A percentile compares a stretch with the other conserved stretches of the same genome.
These are phyloP conservation scores for Solanum hybrid DNA, from an alignment of 305 asterid species.

Conservation along the genomic window DNA sequence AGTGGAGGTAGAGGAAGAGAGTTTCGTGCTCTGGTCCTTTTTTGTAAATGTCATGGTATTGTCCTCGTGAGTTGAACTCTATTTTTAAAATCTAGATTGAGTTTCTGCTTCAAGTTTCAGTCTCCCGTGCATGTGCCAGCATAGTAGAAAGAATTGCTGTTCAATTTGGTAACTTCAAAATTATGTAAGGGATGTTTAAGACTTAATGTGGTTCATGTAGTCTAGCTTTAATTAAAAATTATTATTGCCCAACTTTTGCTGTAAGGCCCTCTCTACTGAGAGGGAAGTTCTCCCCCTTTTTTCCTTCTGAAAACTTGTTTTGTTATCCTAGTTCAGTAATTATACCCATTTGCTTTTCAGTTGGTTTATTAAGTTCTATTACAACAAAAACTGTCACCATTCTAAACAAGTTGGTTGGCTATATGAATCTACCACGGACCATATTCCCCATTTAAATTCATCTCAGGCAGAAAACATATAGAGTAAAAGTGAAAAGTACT, in stretches of 20 bases:
- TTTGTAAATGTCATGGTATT: neutral
- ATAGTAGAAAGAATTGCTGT: neutral
- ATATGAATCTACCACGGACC: neutral
- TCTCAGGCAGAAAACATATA: neutral
- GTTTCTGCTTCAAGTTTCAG: neutral
- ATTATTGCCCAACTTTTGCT: neutral
- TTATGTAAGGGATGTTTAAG: neutral
- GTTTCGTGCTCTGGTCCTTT: neutral
- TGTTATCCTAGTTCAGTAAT: neutral
- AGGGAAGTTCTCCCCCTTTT: neutral
- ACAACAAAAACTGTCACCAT: neutral
- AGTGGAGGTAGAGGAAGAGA: neutral
- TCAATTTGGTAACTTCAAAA: neutral
- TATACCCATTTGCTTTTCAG: neutral
- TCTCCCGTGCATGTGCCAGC: neutral
- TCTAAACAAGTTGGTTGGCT: neutral
- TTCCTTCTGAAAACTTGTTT: neutral
- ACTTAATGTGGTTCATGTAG: neutral
- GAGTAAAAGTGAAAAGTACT: neutral
- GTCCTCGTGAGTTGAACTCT: neutral
- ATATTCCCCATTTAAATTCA: neutral
- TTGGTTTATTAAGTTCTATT: neutral
- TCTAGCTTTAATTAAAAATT: neutral
- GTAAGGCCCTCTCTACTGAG: neutral
- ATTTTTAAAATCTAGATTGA: neutral